Evolutionary conservation across 768 basidiomycete genomes (phyloP), one percentile per base, ranked within the genome.

Genomic region (Podaxis mareebaensis): DNA sequence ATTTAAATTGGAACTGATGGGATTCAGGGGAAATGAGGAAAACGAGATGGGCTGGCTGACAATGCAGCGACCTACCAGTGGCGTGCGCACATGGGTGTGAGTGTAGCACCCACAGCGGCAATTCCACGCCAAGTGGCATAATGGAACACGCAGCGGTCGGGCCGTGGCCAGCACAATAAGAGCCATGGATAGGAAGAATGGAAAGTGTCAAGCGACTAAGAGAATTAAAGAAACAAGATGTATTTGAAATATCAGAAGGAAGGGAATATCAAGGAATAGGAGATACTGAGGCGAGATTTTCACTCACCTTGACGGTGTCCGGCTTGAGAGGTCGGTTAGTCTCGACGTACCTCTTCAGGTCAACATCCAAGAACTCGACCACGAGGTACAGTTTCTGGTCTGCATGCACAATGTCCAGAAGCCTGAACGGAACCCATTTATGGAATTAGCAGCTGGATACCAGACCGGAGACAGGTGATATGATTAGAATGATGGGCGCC

Each of bases 351-450:
- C 92, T 85, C 76, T 99, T 99, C 66, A 99, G 78, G 77, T 99
- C 97, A 62, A 96, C 89, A 72, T 99, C 96, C 61, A 99, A 83
- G 76, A 95, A 99, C 77, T 99, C 97, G 72, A 95, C 97, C 38
- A 99, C 97, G 64, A 99, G 88, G 78, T 96, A 99, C 38, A 99
- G 85, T 75, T 97, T 97, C 76, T 95, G 90, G 75, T 99, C 97
- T 12, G 91, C 91, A 73, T 99, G 96, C 3, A 99, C 93, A 68
- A 99, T 97, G 76, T 99, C 96, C 57, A 97, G 81, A 65, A 99
- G 81, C 74, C 97, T 99, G 69, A 67, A 57, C 24, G 22, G 33
- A 48, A 13, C 48, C 33, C 33, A 10, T 8, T 33, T 51, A 55
- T 30, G 57, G 44, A 57, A 44, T 46, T 20, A 55, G 51, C 51